Evolutionary conservation across 2,329 filamentous ascomycete species (phyloP).

Genomic region (Neophaeococcomyces mojaviensis): DNA sequence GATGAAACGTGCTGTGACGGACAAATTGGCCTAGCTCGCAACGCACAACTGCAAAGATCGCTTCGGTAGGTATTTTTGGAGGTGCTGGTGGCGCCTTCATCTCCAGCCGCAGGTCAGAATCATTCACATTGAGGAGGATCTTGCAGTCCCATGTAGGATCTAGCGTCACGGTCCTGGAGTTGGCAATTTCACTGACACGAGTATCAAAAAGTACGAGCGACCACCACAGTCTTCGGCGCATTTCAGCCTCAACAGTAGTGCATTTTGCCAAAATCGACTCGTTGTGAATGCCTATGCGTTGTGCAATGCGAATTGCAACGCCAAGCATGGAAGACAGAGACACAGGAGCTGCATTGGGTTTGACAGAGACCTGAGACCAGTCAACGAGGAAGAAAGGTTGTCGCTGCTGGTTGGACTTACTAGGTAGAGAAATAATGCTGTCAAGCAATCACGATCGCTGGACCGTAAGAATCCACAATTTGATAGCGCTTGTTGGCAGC

Average conservation of each 20-base stretch:
- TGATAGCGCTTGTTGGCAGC: conserved; percentile 40
- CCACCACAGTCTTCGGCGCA: conserved; percentile 69
- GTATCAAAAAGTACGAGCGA: conserved; percentile 61
- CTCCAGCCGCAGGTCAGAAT: conserved; percentile 33
- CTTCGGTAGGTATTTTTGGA: conserved; percentile 32
- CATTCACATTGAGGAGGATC: conserved; percentile 36
- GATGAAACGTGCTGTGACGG: conserved; percentile 33
- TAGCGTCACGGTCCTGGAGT: conserved; percentile 34
- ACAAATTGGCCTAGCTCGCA: conserved; percentile 37
- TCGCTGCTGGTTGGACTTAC: conserved; percentile 31
- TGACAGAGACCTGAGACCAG: conserved; percentile 46
- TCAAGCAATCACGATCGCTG: conserved; percentile 39
- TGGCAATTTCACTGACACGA: conserved; percentile 60
- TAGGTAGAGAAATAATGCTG: conserved; percentile 48
- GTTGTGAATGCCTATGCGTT: conserved; percentile 61
- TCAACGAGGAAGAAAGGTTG: conserved; percentile 10
- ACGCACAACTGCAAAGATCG: conserved; percentile 38
- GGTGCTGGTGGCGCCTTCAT: conserved; percentile 30
- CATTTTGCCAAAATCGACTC: conserved; percentile 46
- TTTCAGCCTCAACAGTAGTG: conserved; percentile 55
- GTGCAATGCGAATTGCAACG: conserved; percentile 59
- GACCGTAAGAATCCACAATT: conserved; percentile 37
- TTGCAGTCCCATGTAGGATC: conserved; percentile 39
- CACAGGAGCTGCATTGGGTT: conserved; percentile 53
- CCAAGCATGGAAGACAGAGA: conserved; percentile 57